Base-by-base conservation (phyloP, 2,329 filamentous ascomycete species). In the Exophiala spinifera region DNA sequence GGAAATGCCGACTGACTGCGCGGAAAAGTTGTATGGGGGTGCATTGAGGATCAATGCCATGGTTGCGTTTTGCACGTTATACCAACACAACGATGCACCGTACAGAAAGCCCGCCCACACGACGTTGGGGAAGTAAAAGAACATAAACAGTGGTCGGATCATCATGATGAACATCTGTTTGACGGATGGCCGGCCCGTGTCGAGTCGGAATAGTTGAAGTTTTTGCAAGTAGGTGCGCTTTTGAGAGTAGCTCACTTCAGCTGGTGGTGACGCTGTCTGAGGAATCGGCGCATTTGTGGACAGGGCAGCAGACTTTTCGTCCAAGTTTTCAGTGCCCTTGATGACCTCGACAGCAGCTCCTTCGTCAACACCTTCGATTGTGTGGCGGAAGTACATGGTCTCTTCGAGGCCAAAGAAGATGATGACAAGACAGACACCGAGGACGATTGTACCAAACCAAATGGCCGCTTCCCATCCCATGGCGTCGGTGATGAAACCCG, bases 391-490 rank as follows among this genome's bases (percentile, higher is more conserved):
- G 63, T 78, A 82, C 63, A 80, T 83, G 4, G 81, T 83, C 65
- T 84, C 82, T 65, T 84, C 82, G 72, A 83, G 76, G 65, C 79
- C 76, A 61, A 84, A 79, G 68, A 82, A 83, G 1, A 79, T 67
- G 58, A 81, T 73, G 15, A 83, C 61, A 34, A 79, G 76, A 8
- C 69, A 72, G 1, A 76, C 66, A 1, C 68, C 79, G 2, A 70
- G 66, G 59, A 84, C 74, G 23, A 85, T 82, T 3, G 80, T 77
- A 31, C 76, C 76, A 71, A 79, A 82, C 61, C 78, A 75, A 67
- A 78, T 69, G 14, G 74, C 72, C 76, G 77, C 81, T 50, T 72
- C 57, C 60, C 61, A 64, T 10, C 58, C 61, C 34, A 56, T 43
- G 11, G 51, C 28, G 19, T 64, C 50, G 31, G 40, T 51, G 45